Evolutionary conservation across 2,329 filamentous ascomycete species (phyloP).

Genomic region (Fusarium pilosicola): DNA sequence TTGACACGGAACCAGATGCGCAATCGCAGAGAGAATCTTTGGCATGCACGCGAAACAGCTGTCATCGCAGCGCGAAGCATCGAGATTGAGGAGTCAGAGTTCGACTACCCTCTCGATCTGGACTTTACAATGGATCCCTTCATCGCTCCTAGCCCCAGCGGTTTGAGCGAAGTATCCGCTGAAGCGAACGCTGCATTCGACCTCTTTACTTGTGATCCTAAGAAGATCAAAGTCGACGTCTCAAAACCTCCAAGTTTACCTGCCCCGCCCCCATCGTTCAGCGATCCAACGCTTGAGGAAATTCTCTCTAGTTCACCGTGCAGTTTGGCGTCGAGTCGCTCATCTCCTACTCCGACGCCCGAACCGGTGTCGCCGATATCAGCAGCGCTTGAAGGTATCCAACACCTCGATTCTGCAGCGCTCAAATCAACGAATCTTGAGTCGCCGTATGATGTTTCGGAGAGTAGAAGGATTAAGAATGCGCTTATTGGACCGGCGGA

Average conservation of each 20-base stretch:
- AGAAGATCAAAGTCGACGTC: constrained; percentile 18
- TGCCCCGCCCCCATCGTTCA: constrained; percentile 19
- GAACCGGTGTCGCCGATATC: constrained; percentile 24
- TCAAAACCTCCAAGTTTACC: constrained; percentile 20
- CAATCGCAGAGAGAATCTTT: constrained; percentile 53
- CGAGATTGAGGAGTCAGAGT: constrained; percentile 48
- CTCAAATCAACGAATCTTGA: constrained; percentile 24
- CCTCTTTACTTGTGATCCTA: background rate
- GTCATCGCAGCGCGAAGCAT: constrained; percentile 50
- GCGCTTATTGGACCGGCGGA: constrained; percentile 42
- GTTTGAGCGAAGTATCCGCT: background rate
- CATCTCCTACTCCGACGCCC: constrained; percentile 3
- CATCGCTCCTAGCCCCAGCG: background rate
- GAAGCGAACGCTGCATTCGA: background rate
- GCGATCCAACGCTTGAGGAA: constrained; percentile 23
- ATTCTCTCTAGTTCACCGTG: background rate
- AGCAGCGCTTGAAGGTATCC: constrained; percentile 28
- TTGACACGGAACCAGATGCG: constrained; percentile 46
- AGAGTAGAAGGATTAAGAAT: constrained; percentile 46
- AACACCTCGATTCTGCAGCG: constrained; percentile 14
- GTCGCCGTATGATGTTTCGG: constrained; percentile 44
- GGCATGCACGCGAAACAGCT: constrained; percentile 48
- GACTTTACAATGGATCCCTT: background rate
- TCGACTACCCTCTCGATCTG: background rate
- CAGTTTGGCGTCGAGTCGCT: background rate